Evolutionary conservation across 345 rosid species (phyloP).

Genomic region (Gossypium mustelinum): DNA sequence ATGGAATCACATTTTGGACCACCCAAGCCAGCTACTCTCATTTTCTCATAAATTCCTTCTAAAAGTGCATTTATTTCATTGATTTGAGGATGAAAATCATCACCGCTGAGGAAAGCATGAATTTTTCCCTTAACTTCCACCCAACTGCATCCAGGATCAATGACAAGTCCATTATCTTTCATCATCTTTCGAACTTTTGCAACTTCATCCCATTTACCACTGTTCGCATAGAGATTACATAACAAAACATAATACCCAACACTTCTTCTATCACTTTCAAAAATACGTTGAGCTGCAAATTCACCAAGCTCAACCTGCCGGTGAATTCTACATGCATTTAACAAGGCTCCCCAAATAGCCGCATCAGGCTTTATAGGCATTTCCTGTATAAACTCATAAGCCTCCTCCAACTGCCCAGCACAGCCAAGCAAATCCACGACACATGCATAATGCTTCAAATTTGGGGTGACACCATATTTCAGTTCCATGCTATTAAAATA

Average conservation of each 20-base stretch:
- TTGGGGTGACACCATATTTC: conserved; percentile 49
- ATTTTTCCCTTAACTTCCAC: conserved; percentile 72
- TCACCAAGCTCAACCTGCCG: conserved; percentile 50
- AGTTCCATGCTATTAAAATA: conserved; percentile 56
- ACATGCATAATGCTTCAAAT: conserved; percentile 76
- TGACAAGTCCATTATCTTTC: conserved; percentile 56
- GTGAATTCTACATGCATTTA: conserved; percentile 72
- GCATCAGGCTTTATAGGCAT: conserved; percentile 70
- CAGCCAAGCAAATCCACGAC: conserved; percentile 85
- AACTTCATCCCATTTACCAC: conserved; percentile 67
- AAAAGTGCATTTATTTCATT: conserved; percentile 54
- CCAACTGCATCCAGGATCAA: conserved; percentile 91
- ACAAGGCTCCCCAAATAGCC: conserved; percentile 85
- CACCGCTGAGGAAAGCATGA: conserved; percentile 75
- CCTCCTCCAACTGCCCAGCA: conserved; percentile 61
- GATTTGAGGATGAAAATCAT: conserved; percentile 52
- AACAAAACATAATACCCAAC: conserved; percentile 69
- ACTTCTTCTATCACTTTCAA: conserved; percentile 52
- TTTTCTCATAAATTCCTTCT: conserved; percentile 57
- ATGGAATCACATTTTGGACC: conserved; percentile 30
- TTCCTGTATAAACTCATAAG: conserved; percentile 48
- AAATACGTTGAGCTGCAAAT: conserved; percentile 53
- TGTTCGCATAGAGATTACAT: conserved; percentile 60
- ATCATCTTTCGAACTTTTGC: conserved; percentile 55
- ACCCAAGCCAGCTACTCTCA: conserved; percentile 36